Conservation (phyloP, 805 yeast species). For the Starmerella geochares region DNA sequence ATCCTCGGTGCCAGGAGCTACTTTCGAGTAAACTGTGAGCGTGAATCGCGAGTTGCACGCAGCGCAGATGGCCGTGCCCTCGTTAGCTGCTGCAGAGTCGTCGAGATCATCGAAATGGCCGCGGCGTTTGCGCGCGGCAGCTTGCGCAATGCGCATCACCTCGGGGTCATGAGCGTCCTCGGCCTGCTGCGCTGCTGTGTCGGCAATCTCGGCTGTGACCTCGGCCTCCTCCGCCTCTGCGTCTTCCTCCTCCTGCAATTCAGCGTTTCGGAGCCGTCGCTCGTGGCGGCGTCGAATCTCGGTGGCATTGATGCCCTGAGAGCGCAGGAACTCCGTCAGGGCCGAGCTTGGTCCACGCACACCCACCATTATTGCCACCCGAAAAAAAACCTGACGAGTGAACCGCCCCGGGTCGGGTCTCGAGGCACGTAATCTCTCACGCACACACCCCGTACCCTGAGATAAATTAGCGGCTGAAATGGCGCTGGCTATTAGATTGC, state of each 20-base stretch:
- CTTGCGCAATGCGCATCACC: constrained; percentile 24
- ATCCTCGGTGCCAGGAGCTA: constrained; percentile 30
- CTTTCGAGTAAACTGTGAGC: constrained; percentile 57
- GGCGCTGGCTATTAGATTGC: no score
- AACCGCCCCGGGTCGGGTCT: not conserved
- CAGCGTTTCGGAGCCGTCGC: constrained; percentile 17
- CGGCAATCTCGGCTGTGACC: constrained; percentile 28
- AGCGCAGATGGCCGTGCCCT: constrained; percentile 51
- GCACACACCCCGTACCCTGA: not conserved
- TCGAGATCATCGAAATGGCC: constrained; percentile 19
- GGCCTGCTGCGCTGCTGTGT: constrained; percentile 28
- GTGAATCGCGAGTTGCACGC: constrained; percentile 51
- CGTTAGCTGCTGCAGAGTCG: constrained; percentile 27
- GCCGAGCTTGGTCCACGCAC: constrained; percentile 60
- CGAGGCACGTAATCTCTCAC: not conserved
- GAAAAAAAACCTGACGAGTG: not conserved
- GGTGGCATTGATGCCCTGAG: constrained; percentile 81
- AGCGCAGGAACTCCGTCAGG: constrained; percentile 73
- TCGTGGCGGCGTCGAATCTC: constrained; percentile 44
- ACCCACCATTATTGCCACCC: constrained; percentile 19
- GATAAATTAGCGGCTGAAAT: not conserved
- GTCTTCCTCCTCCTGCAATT: constrained; percentile 8
- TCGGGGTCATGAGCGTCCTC: constrained; percentile 25
- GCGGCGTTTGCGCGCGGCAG: constrained; percentile 25
- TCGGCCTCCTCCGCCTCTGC: constrained; percentile 8